These are phyloP conservation scores for Exsudoporus frostii DNA, from an alignment of 768 basidiomycete genomes.

Conservation along the genomic window DNA sequence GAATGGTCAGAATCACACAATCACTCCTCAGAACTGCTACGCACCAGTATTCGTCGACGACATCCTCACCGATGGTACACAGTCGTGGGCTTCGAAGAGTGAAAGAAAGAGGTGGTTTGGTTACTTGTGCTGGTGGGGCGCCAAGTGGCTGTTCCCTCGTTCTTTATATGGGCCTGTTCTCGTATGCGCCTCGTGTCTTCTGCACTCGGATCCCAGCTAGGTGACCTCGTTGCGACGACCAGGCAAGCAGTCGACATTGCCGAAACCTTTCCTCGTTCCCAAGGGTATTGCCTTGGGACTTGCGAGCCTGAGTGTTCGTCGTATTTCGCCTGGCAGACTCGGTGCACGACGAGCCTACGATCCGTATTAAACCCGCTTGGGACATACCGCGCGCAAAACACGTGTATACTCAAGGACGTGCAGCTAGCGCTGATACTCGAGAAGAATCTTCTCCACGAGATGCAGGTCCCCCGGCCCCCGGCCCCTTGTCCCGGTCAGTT, in stretches of 20 bases:
- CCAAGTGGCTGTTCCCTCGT: background rate
- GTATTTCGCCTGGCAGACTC: too few relatives aligned
- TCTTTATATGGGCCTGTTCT: too few relatives aligned
- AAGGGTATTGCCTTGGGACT: background rate
- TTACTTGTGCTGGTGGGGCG: background rate
- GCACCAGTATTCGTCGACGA: background rate
- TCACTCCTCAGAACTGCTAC: background rate
- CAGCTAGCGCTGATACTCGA: background rate
- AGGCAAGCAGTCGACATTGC: background rate
- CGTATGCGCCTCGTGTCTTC: background rate
- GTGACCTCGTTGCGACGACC: background rate
- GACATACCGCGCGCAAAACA: background rate
- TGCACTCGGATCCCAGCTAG: background rate
- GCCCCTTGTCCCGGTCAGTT: slow-evolving; percentile 41
- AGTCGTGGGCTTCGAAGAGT: background rate
- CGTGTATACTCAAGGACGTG: background rate
- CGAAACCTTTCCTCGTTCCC: background rate
- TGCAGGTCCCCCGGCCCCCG: too few relatives aligned
- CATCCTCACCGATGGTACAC: background rate
- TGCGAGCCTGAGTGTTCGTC: background rate
- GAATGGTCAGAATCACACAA: background rate
- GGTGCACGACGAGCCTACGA: background rate
- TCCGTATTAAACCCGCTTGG: background rate
- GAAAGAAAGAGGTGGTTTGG: background rate
- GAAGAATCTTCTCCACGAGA: background rate